Evolutionary conservation across 768 basidiomycete species (phyloP).

Genomic region (Trametes gibbosa): DNA sequence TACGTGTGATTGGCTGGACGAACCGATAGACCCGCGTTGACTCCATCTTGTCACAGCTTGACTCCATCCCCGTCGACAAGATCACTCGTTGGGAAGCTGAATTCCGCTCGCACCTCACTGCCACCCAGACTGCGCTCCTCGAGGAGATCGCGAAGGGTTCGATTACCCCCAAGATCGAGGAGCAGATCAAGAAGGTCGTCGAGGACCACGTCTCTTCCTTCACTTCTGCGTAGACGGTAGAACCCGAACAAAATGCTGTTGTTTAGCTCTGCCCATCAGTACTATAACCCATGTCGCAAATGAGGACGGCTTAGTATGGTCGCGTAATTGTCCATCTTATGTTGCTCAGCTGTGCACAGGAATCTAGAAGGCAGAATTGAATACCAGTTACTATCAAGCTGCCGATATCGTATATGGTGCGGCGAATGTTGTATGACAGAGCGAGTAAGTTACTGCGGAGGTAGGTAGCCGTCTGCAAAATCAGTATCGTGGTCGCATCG

Average conservation of each 20-base stretch:
- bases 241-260: slow-evolving; percentile 19
- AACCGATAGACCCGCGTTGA: not conserved
- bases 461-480: too few species aligned
- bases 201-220: slow-evolving; percentile 86
- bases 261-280: slow-evolving; percentile 18
- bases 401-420: not conserved
- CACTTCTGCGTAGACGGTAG: slow-evolving; percentile 38
- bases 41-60: slow-evolving; percentile 53
- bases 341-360: not conserved
- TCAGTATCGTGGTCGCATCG: too few species aligned
- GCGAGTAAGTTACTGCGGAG: too few species aligned
- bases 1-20: slow-evolving; percentile 38
- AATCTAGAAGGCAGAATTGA: not conserved
- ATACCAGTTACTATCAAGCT: not conserved
- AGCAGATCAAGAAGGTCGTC: slow-evolving; percentile 91
- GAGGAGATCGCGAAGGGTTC: slow-evolving; percentile 80
- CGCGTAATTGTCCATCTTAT: slow-evolving; percentile 14
- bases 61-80: slow-evolving; percentile 91
- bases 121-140: slow-evolving; percentile 73
- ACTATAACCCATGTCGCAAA: slow-evolving; percentile 17
- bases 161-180: slow-evolving; percentile 89
- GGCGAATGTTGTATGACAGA: too few species aligned
- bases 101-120: slow-evolving; percentile 84
- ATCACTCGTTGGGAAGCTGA: slow-evolving; percentile 91
- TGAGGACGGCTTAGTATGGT: slow-evolving; percentile 22